Evolutionary conservation across 192 early-diverging fungal genomes (phyloP).

Genomic region (Backusella australiensis): DNA sequence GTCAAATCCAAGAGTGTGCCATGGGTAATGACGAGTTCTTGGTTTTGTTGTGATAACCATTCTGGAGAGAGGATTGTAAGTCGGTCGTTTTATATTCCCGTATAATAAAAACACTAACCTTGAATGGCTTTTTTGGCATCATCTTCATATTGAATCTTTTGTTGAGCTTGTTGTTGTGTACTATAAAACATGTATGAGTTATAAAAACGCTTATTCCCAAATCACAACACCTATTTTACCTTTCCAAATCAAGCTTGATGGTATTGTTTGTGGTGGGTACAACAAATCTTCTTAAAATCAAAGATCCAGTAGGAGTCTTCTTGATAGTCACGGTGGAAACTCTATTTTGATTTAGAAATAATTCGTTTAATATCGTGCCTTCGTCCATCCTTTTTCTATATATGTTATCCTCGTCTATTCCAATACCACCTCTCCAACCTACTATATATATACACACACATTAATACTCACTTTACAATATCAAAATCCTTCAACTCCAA

Average conservation of each 20-base stretch:
- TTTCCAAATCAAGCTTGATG: slow-evolving; percentile 30
- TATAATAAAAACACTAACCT: neutral
- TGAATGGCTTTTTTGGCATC: slow-evolving; percentile 9
- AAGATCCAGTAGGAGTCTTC: neutral
- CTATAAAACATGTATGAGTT: neutral
- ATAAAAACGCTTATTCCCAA: neutral
- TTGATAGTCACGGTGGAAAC: slow-evolving; percentile 14
- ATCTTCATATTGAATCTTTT: slow-evolving; percentile 16
- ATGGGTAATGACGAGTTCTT: slow-evolving; percentile 40
- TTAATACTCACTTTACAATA: slow-evolving; percentile 44
- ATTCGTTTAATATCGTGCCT: neutral
- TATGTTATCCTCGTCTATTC: neutral
- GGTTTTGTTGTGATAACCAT: neutral
- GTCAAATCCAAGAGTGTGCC: slow-evolving; percentile 36
- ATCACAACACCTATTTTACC: neutral
- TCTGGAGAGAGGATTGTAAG: neutral
- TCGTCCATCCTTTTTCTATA: no score
- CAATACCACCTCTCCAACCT: neutral
- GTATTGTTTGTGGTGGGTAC: neutral
- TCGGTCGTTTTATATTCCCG: neutral
- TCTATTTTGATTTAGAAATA: neutral
- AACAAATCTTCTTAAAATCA: slow-evolving; percentile 18
- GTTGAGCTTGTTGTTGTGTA: slow-evolving; percentile 11
- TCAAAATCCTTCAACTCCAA: slow-evolving; percentile 48
- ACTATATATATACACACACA: neutral